Percentiles rank a stretch among this genome's conserved stretches.
Evolutionary conservation across 2,329 filamentous ascomycete species (phyloP).

Genomic region (Cladorrhinum sp.): DNA sequence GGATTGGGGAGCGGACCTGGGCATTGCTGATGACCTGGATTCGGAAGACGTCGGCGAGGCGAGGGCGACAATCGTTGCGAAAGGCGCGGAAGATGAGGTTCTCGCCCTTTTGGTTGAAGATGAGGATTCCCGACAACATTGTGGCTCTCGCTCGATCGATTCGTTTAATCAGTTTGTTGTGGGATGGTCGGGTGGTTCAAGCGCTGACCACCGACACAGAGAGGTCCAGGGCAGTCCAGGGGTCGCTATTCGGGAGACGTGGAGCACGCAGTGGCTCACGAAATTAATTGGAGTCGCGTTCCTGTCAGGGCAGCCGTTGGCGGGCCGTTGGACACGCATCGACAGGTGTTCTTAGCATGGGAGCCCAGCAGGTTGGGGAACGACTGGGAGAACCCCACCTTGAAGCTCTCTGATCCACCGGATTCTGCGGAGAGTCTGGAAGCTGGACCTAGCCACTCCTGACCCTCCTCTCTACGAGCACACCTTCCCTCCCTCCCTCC

Average conservation of each 20-base stretch:
- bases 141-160: conserved; percentile 32
- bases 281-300: not conserved
- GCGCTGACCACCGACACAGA: too few species aligned
- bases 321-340: not conserved
- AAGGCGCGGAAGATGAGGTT: conserved; percentile 99
- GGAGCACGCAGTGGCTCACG: not conserved
- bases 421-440: not conserved
- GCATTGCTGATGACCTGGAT: conserved; percentile 99
- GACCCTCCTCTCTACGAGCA: too few species aligned
- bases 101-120: conserved; percentile 99
- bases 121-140: conserved; percentile 95
- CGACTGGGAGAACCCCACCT: not conserved
- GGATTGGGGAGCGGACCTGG: conserved; percentile 93
- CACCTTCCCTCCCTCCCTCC: not conserved
- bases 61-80: conserved; percentile 95
- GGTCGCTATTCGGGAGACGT: not conserved
- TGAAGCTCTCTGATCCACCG: too few species aligned
- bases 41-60: conserved; percentile 97
- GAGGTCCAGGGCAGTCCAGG: not conserved
- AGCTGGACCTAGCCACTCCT: not conserved
- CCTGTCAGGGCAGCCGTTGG: not conserved
- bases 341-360: not conserved
- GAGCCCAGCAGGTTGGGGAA: too few species aligned
- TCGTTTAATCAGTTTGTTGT: not conserved
- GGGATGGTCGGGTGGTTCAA: not conserved